These are phyloP conservation scores for Arthrocladium fulminans DNA, from an alignment of 2,329 filamentous ascomycete genomes.

Conservation along the genomic window DNA sequence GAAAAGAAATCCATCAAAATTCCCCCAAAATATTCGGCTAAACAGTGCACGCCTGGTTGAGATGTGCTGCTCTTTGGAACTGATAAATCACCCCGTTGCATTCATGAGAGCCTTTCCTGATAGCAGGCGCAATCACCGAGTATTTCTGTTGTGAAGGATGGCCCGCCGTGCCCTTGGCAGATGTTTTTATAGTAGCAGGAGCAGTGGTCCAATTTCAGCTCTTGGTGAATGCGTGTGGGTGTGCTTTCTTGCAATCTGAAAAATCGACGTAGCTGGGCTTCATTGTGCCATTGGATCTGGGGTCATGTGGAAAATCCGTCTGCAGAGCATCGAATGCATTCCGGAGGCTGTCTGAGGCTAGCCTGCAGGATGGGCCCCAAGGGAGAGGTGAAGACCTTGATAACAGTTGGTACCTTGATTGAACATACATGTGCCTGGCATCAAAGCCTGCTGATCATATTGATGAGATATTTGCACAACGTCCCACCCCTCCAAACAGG, in stretches of 20 bases:
- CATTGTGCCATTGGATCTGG: neutral
- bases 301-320: neutral
- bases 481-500: neutral
- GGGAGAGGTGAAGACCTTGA: too few species aligned
- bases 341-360: too few species aligned
- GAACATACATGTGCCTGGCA: neutral
- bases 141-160: too few species aligned
- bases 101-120: too few species aligned
- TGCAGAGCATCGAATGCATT: too few species aligned
- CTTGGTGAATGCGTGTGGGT: neutral
- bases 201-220: neutral
- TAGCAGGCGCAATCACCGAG: too few species aligned
- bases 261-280: neutral
- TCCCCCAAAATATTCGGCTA: too few species aligned
- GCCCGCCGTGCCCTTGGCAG: neutral
- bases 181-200: neutral
- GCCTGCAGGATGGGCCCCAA: neutral
- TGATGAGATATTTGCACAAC: neutral
- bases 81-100: too few species aligned
- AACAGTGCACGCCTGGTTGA: too few species aligned
- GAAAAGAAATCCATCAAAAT: too few species aligned
- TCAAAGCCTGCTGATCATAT: neutral
- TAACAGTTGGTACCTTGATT: too few species aligned
- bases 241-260: neutral
- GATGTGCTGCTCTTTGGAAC: too few species aligned